Base-by-base conservation (phyloP, 768 basidiomycete species). In the Phlegmacium glaucopus region DNA sequence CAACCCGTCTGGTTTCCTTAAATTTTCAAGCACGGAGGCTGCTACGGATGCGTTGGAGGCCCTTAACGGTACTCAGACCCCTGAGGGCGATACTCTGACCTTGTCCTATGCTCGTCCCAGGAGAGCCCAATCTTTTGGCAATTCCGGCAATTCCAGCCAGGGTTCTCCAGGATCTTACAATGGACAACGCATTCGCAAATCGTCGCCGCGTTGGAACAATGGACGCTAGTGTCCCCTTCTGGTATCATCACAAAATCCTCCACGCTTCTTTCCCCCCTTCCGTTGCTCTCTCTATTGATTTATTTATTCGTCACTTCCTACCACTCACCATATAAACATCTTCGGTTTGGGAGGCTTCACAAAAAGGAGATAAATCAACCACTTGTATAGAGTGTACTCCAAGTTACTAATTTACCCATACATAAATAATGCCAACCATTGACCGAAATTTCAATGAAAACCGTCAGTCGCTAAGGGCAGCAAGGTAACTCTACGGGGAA, bases 401-500 rank as follows among this genome's bases (percentile, higher is more conserved):
- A 34, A 11, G 10, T 4, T n/a, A 34, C 6, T 11, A 11, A 34
- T 34, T 11, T 34, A 34, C 32, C 10, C 32, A 34, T n/a, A 34
- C 32, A 34, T 34, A 10, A 3, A n/a, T 34, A 34, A 34, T 34
- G 32, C 35, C 41, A 40, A 10, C 34, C 13, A 16, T 34, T 30
- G 17, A 22, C 12, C 29, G 39, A 47, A 38, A n/a, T 13, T 37
- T 28, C 13, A 28, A 41, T 22, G 22, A 22, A n/a, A 22, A 22
- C 22, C 22, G 22, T 45, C 54, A 78, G 51, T 80, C 79, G 26
- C 66, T 69, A 17, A 73, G 56, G 1, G 79, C 80, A 25, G 78
- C 79, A 6, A 82, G 63, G 57, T 82, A 82, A 49, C 80, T 80
- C 80, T 82, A 55, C n/a, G 36, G 37, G 5, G 5, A 22, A 22